Evolutionary conservation across 2,329 filamentous ascomycete species (phyloP), one percentile per base, ranked within the genome.

Genomic region (Ustilaginoidea virens): DNA sequence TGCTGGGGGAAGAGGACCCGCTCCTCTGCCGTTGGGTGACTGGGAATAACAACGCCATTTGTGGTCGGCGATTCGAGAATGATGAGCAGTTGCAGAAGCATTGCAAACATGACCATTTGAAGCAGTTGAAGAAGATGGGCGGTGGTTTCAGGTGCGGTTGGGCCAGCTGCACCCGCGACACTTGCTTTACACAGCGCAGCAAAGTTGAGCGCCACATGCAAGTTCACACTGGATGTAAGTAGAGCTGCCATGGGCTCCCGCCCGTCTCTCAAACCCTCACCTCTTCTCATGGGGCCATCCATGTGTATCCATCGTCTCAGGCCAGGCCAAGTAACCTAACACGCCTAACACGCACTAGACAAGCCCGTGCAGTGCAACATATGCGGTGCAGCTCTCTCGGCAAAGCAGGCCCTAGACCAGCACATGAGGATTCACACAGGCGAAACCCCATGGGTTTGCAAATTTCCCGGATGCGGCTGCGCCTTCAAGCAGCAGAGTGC

Each of bases 401-500:
- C 74, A 2, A 69, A 73, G 39, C 74, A 80, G 45, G 70, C 76
- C 1, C 59, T 80, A 5, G 66, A 70, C 23, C 74, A 79, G 44
- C 76, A 81, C 39, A 60, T 69, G 44, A 64, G 73, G 12, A 76
- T 68, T 2, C 76, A 81, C 41, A 74, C 72, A 0, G 69, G 72
- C 22, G 65, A 70, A 35, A 74, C 69, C 36, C 74, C 74, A 16
- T 74, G 70, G 50, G 52, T 60, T 23, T 80, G 75, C 44, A 45
- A 52, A 7, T 46, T 45, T 16, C 41, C 46, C 4, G 59, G 58
- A 20, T 76, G 72, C 37, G 51, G 47, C 14, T 72, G 71, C 43
- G 55, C 58, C 0, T 80, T 80, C 42, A 71, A 74, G 29, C 73
- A 78, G 36, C 73, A 77, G 37, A 76, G 70, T 36, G 73, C 74